Conservation (phyloP, 2,329 filamentous ascomycete species). For the Penicillium fuscoglaucum region DNA sequence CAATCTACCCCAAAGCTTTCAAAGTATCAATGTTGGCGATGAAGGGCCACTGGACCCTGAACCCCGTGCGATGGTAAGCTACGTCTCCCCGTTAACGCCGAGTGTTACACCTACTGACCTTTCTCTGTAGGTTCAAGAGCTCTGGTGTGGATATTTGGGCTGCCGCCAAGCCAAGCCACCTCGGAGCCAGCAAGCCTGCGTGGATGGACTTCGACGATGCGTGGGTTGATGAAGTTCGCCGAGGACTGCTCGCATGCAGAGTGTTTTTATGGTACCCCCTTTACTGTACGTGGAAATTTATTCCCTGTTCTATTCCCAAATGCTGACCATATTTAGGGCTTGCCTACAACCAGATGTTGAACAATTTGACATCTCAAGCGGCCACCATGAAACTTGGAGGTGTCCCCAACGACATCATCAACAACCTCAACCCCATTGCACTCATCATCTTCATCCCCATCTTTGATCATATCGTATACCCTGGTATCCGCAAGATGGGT, state of each 20-base stretch:
- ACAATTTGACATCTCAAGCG: slow-evolving; percentile 57
- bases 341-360: slow-evolving; percentile 56
- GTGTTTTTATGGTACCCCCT: slow-evolving; percentile 65
- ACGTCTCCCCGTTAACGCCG: background rate
- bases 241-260: slow-evolving; percentile 67
- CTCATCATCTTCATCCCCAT: slow-evolving; percentile 58
- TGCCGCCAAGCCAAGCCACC: slow-evolving; percentile 34
- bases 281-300: slow-evolving; percentile 38
- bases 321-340: slow-evolving; percentile 34
- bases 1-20: slow-evolving; percentile 67
- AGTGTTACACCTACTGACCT: background rate
- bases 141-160: slow-evolving; percentile 27
- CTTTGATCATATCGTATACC: slow-evolving; percentile 55
- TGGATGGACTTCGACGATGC: slow-evolving; percentile 77
- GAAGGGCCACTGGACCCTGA: slow-evolving; percentile 64
- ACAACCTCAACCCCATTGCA: slow-evolving; percentile 55
- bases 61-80: slow-evolving; percentile 58
- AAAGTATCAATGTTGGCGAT: slow-evolving; percentile 61
- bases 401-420: slow-evolving; percentile 58
- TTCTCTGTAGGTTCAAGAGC: slow-evolving; percentile 16
- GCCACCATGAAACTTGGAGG: slow-evolving; percentile 55
- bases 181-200: slow-evolving; percentile 27
- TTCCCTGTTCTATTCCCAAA: too few relatives aligned
- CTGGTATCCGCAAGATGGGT: slow-evolving; percentile 47
- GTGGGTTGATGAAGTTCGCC: slow-evolving; percentile 76